These are phyloP conservation scores for Neurospora sp. DNA, from an alignment of 495 filamentous ascomycete genomes.

Conservation along the genomic window DNA sequence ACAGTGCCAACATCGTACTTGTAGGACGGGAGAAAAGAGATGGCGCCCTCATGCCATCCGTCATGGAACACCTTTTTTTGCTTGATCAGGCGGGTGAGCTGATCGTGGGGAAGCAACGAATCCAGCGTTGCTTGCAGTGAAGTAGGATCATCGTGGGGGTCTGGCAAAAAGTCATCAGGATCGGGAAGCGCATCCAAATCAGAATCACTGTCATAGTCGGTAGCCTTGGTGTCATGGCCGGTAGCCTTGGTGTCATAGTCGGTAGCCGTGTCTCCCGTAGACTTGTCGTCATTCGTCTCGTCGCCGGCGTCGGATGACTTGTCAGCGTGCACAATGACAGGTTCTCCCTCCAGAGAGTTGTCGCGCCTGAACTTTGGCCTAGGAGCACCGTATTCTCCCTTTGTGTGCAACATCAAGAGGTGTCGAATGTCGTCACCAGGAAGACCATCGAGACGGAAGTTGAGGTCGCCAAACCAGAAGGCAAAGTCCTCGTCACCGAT, in stretches of 20 bases:
- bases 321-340: constrained; percentile 24
- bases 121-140: constrained; percentile 73
- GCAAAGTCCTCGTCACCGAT: constrained; percentile 86
- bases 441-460: constrained; percentile 83
- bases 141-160: constrained; percentile 42
- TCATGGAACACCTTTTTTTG: constrained; percentile 72
- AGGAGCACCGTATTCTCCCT: constrained; percentile 58
- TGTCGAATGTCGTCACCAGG: constrained; percentile 83
- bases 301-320: constrained; percentile 24
- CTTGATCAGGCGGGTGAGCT: constrained; percentile 65
- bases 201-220: constrained; percentile 22
- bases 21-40: constrained; percentile 85
- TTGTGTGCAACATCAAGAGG: constrained; percentile 71
- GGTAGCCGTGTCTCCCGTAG: no score
- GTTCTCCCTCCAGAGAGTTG: constrained; percentile 31
- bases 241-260: background rate
- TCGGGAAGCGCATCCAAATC: constrained; percentile 37
- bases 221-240: background rate
- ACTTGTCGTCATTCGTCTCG: constrained; percentile 15
- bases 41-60: constrained; percentile 83
- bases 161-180: constrained; percentile 43
- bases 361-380: constrained; percentile 24
- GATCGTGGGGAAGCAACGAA: constrained; percentile 83
- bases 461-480: constrained; percentile 96
- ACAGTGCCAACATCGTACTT: constrained; percentile 96